A percentile compares a stretch with the other conserved stretches of the same genome.
phyloP scores from a whole-genome alignment of 768 basidiomycete genomes.

The Wakefieldia striispora region DNA sequence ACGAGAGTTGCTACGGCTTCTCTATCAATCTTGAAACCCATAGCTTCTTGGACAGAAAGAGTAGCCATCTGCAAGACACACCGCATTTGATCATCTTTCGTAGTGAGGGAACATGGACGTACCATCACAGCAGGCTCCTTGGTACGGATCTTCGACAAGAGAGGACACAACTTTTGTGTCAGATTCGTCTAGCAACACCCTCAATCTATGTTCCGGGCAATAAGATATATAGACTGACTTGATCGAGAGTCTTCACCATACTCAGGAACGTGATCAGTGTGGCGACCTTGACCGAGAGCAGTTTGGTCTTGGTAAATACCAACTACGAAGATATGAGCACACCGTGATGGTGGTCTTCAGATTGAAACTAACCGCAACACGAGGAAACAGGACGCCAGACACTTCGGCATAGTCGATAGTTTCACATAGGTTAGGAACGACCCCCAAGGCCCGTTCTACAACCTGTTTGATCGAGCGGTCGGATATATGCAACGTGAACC shows the following conservation, averaged over 20 bases:
- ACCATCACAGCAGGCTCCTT: slow-evolving; percentile 97
- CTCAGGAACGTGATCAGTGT: slow-evolving; percentile 78
- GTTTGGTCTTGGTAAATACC: slow-evolving; percentile 89
- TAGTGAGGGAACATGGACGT: background rate
- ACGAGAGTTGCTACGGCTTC: slow-evolving; percentile 90
- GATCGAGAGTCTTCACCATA: slow-evolving; percentile 90
- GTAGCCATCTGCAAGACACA: slow-evolving; percentile 68
- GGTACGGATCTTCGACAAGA: slow-evolving; percentile 92
- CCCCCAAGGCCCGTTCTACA: slow-evolving; percentile 85
- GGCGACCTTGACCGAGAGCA: slow-evolving; percentile 88
- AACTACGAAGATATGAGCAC: slow-evolving; percentile 47
- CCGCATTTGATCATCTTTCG: background rate
- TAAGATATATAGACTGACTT: slow-evolving; percentile 42
- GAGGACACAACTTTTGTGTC: slow-evolving; percentile 93
- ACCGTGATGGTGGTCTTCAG: slow-evolving; percentile 2
- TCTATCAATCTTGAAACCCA: slow-evolving; percentile 92
- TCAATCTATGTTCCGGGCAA: background rate
- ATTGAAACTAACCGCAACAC: slow-evolving; percentile 71
- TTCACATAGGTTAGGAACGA: slow-evolving; percentile 86
- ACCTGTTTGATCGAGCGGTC: slow-evolving; percentile 48
- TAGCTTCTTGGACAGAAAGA: slow-evolving; percentile 87
- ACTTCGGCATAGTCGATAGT: slow-evolving; percentile 95
- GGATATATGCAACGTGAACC: background rate
- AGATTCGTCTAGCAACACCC: slow-evolving; percentile 61
- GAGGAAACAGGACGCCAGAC: slow-evolving; percentile 84